Evolutionary conservation across 2,329 filamentous ascomycete species (phyloP).

Genomic region (Parastagonospora nodorum): DNA sequence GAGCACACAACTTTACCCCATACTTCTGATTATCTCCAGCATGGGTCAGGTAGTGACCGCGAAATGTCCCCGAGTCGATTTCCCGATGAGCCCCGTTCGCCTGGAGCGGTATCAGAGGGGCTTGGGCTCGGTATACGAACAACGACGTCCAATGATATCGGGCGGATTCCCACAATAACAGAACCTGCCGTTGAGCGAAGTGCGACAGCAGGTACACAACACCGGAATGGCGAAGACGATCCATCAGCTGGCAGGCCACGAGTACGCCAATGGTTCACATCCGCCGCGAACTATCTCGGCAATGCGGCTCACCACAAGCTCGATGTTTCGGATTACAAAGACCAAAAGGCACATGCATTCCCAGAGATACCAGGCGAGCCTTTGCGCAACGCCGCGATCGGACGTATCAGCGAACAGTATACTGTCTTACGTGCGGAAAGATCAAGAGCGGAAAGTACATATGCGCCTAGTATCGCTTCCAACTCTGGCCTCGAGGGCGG

Average conservation of each 20-base stretch:
- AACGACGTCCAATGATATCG: constrained; percentile 16
- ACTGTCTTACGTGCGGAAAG: constrained; percentile 46
- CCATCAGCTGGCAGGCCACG: constrained; percentile 24
- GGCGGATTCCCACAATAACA: constrained; percentile 20
- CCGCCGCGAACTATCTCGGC: constrained; percentile 53
- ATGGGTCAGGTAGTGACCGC: constrained; percentile 30
- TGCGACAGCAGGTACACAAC: constrained; percentile 1
- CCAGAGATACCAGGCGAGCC: constrained; percentile 62
- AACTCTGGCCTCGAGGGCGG: constrained; percentile 25
- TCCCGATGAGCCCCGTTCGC: constrained; percentile 1
- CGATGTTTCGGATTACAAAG: constrained; percentile 56
- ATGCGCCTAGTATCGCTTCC: constrained; percentile 41
- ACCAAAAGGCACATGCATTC: constrained; percentile 55
- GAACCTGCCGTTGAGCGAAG: constrained; percentile 7
- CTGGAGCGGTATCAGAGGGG: neutral
- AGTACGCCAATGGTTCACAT: constrained; percentile 48
- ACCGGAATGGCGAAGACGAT: neutral
- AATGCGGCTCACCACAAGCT: constrained; percentile 52
- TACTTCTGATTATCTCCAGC: constrained; percentile 6
- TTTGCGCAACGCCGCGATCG: constrained; percentile 51
- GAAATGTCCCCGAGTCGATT: constrained; percentile 4
- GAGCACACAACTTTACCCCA: constrained; percentile 4
- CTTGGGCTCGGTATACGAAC: constrained; percentile 18
- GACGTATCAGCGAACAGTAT: constrained; percentile 49
- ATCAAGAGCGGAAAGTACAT: constrained; percentile 48